These are phyloP conservation scores for Bretziella fagacearum DNA, from an alignment of 2,329 filamentous ascomycete species.

Conservation along the genomic window DNA sequence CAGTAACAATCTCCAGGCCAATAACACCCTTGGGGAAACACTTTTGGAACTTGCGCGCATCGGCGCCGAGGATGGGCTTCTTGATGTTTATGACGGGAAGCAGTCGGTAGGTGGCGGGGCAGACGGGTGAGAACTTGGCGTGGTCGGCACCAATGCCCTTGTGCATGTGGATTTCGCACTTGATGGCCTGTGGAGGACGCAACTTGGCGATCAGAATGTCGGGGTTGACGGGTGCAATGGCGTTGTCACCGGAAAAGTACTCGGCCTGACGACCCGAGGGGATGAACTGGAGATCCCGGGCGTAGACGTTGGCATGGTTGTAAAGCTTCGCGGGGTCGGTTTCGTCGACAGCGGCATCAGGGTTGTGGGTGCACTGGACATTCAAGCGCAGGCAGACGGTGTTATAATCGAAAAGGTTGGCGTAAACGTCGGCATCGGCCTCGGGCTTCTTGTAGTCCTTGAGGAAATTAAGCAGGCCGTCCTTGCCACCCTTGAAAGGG, in stretches of 20 bases:
- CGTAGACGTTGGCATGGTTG: slow-evolving; percentile 69
- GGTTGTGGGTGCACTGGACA: slow-evolving; percentile 65
- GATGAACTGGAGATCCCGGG: slow-evolving; percentile 57
- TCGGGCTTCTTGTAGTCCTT: slow-evolving; percentile 62
- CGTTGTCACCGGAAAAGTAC: slow-evolving; percentile 49
- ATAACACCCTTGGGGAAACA: slow-evolving; percentile 90
- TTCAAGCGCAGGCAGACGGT: slow-evolving; percentile 66
- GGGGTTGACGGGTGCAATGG: slow-evolving; percentile 66
- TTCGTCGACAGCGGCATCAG: slow-evolving; percentile 52
- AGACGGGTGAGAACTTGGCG: slow-evolving; percentile 92
- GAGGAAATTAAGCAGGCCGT: slow-evolving; percentile 61
- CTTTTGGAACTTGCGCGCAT: slow-evolving; percentile 73
- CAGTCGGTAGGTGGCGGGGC: slow-evolving; percentile 82
- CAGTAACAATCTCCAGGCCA: slow-evolving; percentile 53
- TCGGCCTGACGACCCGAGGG: slow-evolving; percentile 56
- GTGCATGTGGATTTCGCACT: slow-evolving; percentile 80
- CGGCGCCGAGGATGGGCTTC: slow-evolving; percentile 65
- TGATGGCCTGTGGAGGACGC: slow-evolving; percentile 73
- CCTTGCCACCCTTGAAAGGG: slow-evolving; percentile 63
- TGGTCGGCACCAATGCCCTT: slow-evolving; percentile 91
- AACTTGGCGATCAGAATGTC: slow-evolving; percentile 91
- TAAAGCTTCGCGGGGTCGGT: slow-evolving; percentile 73
- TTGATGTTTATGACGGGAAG: slow-evolving; percentile 75
- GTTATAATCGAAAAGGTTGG: slow-evolving; percentile 61
- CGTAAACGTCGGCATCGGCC: slow-evolving; percentile 42